These are phyloP conservation scores for Collybiopsis luxurians DNA, from an alignment of 768 basidiomycete genomes.

Conservation along the genomic window DNA sequence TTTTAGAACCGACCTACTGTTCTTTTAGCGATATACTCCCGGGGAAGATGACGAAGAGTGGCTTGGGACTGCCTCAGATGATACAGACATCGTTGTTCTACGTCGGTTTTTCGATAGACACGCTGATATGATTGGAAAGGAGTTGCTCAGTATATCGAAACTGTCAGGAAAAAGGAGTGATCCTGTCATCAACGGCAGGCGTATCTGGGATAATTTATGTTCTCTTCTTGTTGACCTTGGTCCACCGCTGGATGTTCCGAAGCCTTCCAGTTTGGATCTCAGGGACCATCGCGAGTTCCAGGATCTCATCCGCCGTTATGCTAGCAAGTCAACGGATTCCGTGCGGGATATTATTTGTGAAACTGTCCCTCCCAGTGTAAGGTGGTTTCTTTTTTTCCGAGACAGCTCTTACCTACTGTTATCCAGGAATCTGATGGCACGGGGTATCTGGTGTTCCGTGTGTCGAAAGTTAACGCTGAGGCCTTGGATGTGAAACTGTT, in stretches of 20 bases:
- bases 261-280: conserved; percentile 45
- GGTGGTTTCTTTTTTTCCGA: conserved; percentile 10
- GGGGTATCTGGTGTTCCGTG: conserved; percentile 58
- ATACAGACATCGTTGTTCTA: conserved; percentile 79
- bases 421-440: conserved; percentile 38
- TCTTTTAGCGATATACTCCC: conserved; percentile 10
- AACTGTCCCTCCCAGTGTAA: conserved; percentile 44
- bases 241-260: conserved; percentile 64
- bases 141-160: conserved; percentile 71
- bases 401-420: neutral
- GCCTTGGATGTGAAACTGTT: conserved; percentile 75
- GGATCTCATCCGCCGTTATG: conserved; percentile 64
- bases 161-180: conserved; percentile 53
- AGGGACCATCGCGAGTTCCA: conserved; percentile 61
- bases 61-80: conserved; percentile 75
- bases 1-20: neutral
- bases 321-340: conserved; percentile 54
- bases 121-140: conserved; percentile 85
- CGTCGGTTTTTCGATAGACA: conserved; percentile 85
- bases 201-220: conserved; percentile 82
- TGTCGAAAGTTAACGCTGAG: conserved; percentile 76
- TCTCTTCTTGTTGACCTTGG: conserved; percentile 78
- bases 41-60: conserved; percentile 65
- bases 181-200: conserved; percentile 62
- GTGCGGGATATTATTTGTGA: conserved; percentile 69